Conservation (phyloP, 805 yeast species). For the Pichia exigua region DNA sequence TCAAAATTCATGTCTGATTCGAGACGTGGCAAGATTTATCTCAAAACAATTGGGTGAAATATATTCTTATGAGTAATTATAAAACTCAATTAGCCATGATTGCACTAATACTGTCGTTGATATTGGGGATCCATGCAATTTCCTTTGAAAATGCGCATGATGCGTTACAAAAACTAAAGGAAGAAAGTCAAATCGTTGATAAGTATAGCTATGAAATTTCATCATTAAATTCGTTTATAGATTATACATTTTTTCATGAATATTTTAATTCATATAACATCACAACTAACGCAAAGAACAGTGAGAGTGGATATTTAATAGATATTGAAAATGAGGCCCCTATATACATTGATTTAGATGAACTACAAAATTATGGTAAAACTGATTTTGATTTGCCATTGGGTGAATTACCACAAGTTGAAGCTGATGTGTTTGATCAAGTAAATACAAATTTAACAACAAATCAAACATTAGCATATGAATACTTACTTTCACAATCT, state of each 20-base stretch:
- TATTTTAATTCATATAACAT: neutral
- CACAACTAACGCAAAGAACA: neutral
- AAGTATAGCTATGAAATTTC: neutral
- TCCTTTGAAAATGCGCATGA: neutral
- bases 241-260: constrained; percentile 5
- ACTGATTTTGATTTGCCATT: constrained; percentile 3
- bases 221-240: neutral
- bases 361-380: neutral
- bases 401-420: constrained; percentile 3
- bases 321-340: neutral
- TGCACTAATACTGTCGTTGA: neutral
- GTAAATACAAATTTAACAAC: neutral
- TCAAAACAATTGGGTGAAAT: neutral
- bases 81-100: neutral
- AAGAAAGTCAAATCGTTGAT: neutral
- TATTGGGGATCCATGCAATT: neutral
- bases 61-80: neutral
- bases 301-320: neutral
- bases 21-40: constrained; percentile 1
- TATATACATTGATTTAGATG: neutral
- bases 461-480: neutral
- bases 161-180: neutral
- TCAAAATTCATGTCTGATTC: neutral
- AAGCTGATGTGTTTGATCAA: neutral
- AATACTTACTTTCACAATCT: constrained; percentile 9